Base-by-base conservation (phyloP, 805 yeast genomes). In the Candida chilensis region DNA sequence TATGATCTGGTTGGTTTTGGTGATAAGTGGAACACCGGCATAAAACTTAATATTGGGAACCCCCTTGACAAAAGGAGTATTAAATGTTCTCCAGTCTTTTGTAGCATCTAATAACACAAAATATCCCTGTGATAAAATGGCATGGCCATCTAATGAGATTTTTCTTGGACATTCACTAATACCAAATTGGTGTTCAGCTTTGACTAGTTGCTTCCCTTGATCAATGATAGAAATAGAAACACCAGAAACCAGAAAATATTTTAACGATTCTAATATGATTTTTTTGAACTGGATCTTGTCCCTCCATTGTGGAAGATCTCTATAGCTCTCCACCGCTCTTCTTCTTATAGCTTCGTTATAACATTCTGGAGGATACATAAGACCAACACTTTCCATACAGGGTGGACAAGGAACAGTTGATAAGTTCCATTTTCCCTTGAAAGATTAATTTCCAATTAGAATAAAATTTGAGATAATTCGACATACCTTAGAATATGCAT, bases 71-170 rank as follows among this genome's bases (percentile, higher is more conserved):
- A 79, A 57, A 0, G 90, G 90, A 41, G 74, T 78, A 24, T 58
- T 53, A 12, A 52, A 42, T 4, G 78, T 67, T 46, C 94, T 60
- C 92, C 94, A 82, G 45, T 82, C 94, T 20, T 55, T 54, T 4
- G 73, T 48, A 3, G 87, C 76, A 47, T 81, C 83, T 4, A 63
- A 45, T 5, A 82, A 39, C 3, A 74, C 55, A 32, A 82, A 69
- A 36, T 65, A 62, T 2, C 63, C 74, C 5, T 58, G 48, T 0
- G 87, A 77, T 20, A 82, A 51, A 2, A 82, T 62, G 0, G 86
- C 62, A 52, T 82, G 90, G 6, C 74, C 74, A 46, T 82, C 92
- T 27, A 82, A 50, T 5, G 86, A 74, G 2, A 74, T 53, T 14
- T 49, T 52, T 31, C 85, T 57, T 9, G 75, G 74, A 29, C 74